These are phyloP conservation scores for Amanita inopinata DNA, from an alignment of 768 basidiomycete species.

Conservation along the genomic window DNA sequence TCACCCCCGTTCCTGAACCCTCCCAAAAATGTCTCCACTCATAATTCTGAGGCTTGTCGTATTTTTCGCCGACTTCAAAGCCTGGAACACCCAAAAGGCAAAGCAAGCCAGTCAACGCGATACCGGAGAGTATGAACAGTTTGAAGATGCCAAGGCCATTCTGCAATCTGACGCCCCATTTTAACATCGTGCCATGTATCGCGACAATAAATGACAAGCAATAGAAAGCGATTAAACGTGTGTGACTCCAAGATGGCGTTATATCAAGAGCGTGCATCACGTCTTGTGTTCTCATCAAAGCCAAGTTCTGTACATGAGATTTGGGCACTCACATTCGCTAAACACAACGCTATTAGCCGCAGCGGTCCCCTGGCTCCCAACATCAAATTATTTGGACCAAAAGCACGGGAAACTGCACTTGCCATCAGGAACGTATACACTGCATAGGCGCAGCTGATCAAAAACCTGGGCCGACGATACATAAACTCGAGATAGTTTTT, in stretches of 20 bases:
- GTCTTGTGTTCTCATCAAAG: conserved; percentile 15
- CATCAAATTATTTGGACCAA: neutral
- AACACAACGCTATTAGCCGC: conserved; percentile 45
- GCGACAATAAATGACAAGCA: conserved; percentile 28
- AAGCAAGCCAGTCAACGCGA: conserved; percentile 40
- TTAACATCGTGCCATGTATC: conserved; percentile 34
- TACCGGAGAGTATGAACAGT: conserved; percentile 34
- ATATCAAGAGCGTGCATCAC: conserved; percentile 24
- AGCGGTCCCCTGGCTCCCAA: conserved; percentile 8
- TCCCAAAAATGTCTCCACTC: conserved; percentile 27
- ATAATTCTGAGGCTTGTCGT: conserved; percentile 15
- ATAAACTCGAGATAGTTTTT: conserved; percentile 63
- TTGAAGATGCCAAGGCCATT: conserved; percentile 56
- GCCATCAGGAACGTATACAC: conserved; percentile 43
- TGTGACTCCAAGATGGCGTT: conserved; percentile 21
- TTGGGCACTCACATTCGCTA: conserved; percentile 31
- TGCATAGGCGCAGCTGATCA: conserved; percentile 48
- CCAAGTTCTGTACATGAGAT: too few species aligned
- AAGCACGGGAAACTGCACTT: conserved; percentile 2
- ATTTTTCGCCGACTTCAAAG: neutral
- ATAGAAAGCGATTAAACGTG: conserved; percentile 26
- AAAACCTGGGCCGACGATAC: conserved; percentile 43
- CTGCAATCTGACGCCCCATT: conserved; percentile 50
- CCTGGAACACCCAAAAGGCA: conserved; percentile 25
- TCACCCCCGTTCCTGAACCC: conserved; percentile 36